phyloP scores from a whole-genome alignment of 176 grass and related monocot species.

The Hsuehochloa calcarea region DNA sequence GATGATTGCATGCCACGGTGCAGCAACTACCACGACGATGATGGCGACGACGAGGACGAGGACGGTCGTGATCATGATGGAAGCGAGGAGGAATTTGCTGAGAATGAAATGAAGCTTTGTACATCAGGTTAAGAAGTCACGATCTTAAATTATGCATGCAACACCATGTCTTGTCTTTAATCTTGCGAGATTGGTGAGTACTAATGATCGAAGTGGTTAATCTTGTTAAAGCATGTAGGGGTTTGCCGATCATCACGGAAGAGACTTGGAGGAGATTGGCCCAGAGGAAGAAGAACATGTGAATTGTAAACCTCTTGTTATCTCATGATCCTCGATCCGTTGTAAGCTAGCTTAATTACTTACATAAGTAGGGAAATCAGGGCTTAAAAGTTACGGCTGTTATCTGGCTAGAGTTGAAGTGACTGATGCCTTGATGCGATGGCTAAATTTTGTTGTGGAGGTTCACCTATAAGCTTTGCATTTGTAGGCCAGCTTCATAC shows the following conservation, averaged over 20 bases:
- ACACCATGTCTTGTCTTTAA: background rate
- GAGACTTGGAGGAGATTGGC: conserved; percentile 37
- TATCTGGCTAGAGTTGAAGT: background rate
- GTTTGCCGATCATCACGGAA: conserved; percentile 34
- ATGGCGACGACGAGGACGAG: background rate
- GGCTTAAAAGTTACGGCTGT: background rate
- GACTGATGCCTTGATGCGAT: background rate
- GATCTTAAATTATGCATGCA: background rate
- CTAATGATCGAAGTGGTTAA: conserved; percentile 8
- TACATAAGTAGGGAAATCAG: background rate
- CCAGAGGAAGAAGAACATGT: background rate
- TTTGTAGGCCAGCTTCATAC: background rate
- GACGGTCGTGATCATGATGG: background rate
- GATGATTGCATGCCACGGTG: conserved; percentile 25
- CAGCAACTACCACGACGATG: background rate
- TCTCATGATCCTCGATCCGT: conserved; percentile 18
- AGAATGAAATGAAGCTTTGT: conserved; percentile 20
- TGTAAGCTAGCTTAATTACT: conserved; percentile 9
- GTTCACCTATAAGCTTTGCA: conserved; percentile 1
- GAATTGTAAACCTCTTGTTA: background rate
- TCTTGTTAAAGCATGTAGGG: conserved; percentile 36
- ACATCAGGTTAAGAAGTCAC: conserved; percentile 22
- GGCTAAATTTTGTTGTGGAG: background rate
- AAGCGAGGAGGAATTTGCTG: conserved; percentile 35
- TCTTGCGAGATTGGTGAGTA: background rate